Conservation (phyloP, 805 yeast genomes). For the Candida palmyrensis region DNA sequence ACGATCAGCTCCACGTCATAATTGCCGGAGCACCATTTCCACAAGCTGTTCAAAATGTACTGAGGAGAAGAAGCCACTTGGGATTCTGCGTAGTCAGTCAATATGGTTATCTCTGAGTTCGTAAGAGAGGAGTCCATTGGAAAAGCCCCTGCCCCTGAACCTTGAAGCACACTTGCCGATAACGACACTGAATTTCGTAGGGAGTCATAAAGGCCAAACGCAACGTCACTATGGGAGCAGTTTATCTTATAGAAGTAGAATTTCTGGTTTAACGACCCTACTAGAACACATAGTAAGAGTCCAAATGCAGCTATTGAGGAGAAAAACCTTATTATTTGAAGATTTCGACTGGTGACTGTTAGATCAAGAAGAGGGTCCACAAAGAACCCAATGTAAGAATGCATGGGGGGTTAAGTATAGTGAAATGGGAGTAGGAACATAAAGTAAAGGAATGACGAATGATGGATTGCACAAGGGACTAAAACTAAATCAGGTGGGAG, state of each 20-base stretch:
- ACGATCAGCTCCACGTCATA: slow-evolving; percentile 2
- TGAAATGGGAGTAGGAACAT: too few species aligned
- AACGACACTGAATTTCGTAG: slow-evolving; percentile 30
- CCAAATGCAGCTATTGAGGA: slow-evolving; percentile 13
- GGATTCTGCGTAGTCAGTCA: slow-evolving; percentile 40
- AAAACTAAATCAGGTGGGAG: too few species aligned
- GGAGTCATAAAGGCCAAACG: slow-evolving; percentile 46
- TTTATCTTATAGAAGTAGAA: slow-evolving; percentile 35
- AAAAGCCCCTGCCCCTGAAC: slow-evolving; percentile 15
- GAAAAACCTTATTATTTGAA: slow-evolving; percentile 22
- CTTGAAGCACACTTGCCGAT: slow-evolving; percentile 12
- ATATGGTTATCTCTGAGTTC: slow-evolving; percentile 42
- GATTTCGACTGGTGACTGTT: slow-evolving; percentile 4
- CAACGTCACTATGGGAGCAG: slow-evolving; percentile 49
- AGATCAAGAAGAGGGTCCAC: slow-evolving; percentile 1
- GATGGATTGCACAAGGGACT: too few species aligned
- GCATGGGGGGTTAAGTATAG: too few species aligned
- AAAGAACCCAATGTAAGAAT: neutral
- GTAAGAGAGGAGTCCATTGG: slow-evolving; percentile 35
- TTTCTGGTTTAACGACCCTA: slow-evolving; percentile 13
- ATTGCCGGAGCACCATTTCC: slow-evolving; percentile 42
- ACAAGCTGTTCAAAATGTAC: slow-evolving; percentile 33
- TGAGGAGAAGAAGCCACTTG: slow-evolving; percentile 49
- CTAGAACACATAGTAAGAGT: slow-evolving; percentile 15
- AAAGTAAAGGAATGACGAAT: too few species aligned